Evolutionary conservation across 495 filamentous ascomycete species (phyloP), one percentile per base, ranked within the genome.

Genomic region (Neurospora sp.): DNA sequence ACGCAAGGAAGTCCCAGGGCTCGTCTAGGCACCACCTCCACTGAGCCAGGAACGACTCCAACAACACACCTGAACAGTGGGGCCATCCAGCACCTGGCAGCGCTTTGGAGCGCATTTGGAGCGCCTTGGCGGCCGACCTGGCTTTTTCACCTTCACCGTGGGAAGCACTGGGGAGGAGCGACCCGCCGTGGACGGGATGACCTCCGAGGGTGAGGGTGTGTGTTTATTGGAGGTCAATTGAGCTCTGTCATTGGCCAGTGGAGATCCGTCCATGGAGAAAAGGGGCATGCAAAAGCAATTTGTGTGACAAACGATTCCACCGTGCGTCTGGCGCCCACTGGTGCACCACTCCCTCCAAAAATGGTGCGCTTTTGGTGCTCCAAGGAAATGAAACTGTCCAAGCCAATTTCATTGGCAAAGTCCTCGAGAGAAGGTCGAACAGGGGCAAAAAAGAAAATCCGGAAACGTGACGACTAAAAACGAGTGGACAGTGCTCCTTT

Each of bases 361-460:
- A 34, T 62, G 72, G 75, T 76, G 77, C 77, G 70, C 31, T 70
- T 70, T 72, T 72, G 75, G 62, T 69, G 69, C 70, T 70, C 43
- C 34, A 71, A 71, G 76, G 73, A 78, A 79, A 79, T 78, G 73
- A 78, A 66, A 62, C 17, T 59, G 40, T 43, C 31, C 66, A 34
- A 39, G 71, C 39, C 19, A 36, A 10, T 71, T 13, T 77, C 40
- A 77, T 79, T 78, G 78, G 17, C 43, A 36, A 45, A 66, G 31
- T 45, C 54, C 34, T n/a, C 39, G 38, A 31, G 19, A 69, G 45
- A 71, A 69, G 28, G 59, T 72, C 54, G 54, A 66, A 72, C 70
- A 59, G 71, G 74, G 72, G 45, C 43, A 74, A 74, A 79, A 40
- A 77, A 78, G 73, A 76, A 79, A 76, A 75, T 74, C 71, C 72